A percentile compares a stretch with the other conserved stretches of the same genome.
These are phyloP conservation scores for Neurospora sp. DNA, from an alignment of 495 filamentous ascomycete genomes.

Conservation along the genomic window DNA sequence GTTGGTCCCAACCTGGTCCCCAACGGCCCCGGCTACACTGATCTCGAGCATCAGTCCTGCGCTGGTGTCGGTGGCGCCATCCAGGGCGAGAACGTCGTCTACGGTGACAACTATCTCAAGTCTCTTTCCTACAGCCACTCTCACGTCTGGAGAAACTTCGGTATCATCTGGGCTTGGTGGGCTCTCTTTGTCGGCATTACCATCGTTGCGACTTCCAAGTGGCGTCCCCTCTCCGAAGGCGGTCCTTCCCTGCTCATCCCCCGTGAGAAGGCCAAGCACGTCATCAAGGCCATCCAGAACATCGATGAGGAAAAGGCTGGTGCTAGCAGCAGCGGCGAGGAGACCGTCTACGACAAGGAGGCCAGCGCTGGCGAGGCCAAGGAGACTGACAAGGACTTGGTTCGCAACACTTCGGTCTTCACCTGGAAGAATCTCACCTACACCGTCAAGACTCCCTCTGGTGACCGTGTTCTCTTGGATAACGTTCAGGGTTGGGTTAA, in stretches of 20 bases:
- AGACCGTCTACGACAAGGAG: constrained; percentile 28
- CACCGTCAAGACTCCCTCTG: constrained; percentile 53
- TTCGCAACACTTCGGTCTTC: constrained; percentile 44
- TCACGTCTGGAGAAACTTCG: constrained; percentile 77
- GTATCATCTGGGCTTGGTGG: constrained; percentile 58
- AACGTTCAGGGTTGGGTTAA: constrained; percentile 67
- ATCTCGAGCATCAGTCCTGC: constrained; percentile 47
- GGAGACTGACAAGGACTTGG: constrained; percentile 28
- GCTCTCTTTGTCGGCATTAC: constrained; percentile 59
- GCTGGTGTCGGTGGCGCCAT: constrained; percentile 41
- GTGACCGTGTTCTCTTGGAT: constrained; percentile 51
- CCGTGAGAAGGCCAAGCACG: constrained; percentile 21
- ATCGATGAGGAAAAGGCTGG: constrained; percentile 32
- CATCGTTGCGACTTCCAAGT: constrained; percentile 43
- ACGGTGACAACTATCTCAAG: constrained; percentile 50
- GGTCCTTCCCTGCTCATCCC: constrained; percentile 23
- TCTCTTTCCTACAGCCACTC: constrained; percentile 51
- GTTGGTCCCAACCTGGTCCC: constrained; percentile 45
- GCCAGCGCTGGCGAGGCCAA: constrained; percentile 1
- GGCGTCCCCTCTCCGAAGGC: constrained; percentile 35
- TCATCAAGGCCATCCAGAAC: constrained; percentile 13
- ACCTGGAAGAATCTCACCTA: constrained; percentile 53
- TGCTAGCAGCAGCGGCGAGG: constrained; percentile 9
- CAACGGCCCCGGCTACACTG: constrained; percentile 43
- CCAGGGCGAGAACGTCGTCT: constrained; percentile 41